Evolutionary conservation across 2,329 filamentous ascomycete species (phyloP).

Genomic region (Hymenoscyphus infarciens): DNA sequence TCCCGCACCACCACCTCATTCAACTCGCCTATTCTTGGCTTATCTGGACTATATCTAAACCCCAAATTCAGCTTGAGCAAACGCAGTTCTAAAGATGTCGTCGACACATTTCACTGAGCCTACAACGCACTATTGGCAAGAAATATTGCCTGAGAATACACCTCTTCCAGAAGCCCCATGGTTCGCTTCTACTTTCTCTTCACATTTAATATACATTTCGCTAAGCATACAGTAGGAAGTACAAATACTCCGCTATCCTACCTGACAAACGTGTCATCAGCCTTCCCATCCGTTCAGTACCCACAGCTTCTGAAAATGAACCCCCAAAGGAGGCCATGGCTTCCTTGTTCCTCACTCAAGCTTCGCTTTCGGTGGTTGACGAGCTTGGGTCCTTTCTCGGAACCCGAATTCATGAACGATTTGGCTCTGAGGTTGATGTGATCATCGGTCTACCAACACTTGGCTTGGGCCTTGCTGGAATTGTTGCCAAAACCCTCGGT

Average conservation of each 20-base stretch:
- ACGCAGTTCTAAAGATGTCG: constrained; percentile 8
- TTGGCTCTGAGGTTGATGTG: constrained; percentile 15
- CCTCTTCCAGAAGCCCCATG: constrained; percentile 16
- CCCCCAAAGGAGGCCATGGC: constrained; percentile 27
- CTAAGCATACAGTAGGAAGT: constrained; percentile 14
- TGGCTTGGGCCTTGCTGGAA: constrained; percentile 25
- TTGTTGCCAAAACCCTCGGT: constrained; percentile 26
- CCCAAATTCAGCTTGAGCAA: not conserved
- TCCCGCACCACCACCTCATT: not conserved
- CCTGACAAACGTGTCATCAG: constrained; percentile 26
- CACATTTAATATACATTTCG: not conserved
- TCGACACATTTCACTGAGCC: constrained; percentile 25
- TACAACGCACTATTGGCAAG: constrained; percentile 31
- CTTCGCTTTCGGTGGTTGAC: constrained; percentile 24
- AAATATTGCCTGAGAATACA: constrained; percentile 16
- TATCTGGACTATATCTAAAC: not conserved
- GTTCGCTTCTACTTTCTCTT: not conserved
- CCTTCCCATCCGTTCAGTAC: constrained; percentile 26
- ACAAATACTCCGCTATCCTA: constrained; percentile 22
- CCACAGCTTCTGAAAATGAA: not conserved
- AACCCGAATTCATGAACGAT: constrained; percentile 13
- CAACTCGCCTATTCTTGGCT: not conserved
- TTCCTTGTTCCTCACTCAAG: constrained; percentile 30
- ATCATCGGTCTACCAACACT: constrained; percentile 31
- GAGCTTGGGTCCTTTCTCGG: constrained; percentile 21